These are phyloP conservation scores for Chlorella sorokiniana DNA, from an alignment of 139 green algal genomes.

Conservation along the genomic window DNA sequence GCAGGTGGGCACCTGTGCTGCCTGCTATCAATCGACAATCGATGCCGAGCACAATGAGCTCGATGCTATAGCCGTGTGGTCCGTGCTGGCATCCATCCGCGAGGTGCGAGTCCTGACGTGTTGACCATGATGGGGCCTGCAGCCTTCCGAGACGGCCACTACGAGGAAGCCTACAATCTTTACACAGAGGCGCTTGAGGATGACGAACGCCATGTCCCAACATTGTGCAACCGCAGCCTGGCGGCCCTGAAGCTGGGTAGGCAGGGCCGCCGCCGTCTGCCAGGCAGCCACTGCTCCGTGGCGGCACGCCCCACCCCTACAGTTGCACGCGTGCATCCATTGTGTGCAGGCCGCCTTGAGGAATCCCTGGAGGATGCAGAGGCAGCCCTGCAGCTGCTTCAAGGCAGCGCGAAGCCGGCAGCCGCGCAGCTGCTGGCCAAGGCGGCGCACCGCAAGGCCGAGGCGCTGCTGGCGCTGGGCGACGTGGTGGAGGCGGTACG, in stretches of 20 bases:
- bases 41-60: no score
- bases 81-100: not conserved
- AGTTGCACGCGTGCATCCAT: not conserved
- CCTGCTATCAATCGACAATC: no score
- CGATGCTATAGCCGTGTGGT: no score
- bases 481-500: slow-evolving; percentile 11
- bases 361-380: slow-evolving; percentile 30
- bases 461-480: slow-evolving; percentile 23
- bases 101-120: not conserved
- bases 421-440: slow-evolving; percentile 7
- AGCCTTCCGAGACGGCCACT: slow-evolving; percentile 15
- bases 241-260: slow-evolving; percentile 37
- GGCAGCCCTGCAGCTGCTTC: slow-evolving; percentile 15
- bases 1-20: no score
- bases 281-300: not conserved
- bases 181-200: slow-evolving; percentile 14
- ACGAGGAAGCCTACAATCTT: not conserved
- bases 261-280: not conserved
- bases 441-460: slow-evolving; percentile 40
- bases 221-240: slow-evolving; percentile 38
- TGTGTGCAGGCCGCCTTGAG: slow-evolving; percentile 12
- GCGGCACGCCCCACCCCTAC: not conserved
- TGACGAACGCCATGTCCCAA: not conserved
- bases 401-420: not conserved
- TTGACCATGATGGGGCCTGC: slow-evolving; percentile 4